A percentile compares a stretch with the other conserved stretches of the same genome.
Evolutionary conservation across 2,329 filamentous ascomycete species (phyloP).

Genomic region (Lizonia empirigonia): DNA sequence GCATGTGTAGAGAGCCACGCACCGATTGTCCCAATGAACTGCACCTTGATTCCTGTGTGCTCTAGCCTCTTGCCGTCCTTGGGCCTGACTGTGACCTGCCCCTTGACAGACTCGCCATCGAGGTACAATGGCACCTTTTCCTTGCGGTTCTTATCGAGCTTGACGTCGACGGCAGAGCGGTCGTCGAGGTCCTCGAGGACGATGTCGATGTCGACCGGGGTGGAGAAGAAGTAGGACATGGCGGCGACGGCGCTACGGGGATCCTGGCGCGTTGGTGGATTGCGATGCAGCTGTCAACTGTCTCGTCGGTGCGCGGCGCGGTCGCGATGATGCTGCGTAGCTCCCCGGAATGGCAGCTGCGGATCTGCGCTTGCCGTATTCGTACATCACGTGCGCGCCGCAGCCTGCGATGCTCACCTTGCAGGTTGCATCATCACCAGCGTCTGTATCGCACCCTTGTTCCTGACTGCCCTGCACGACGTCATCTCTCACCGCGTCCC

Average conservation of each 20-base stretch:
- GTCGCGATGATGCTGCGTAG: slow-evolving; percentile 18
- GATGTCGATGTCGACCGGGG: slow-evolving; percentile 97
- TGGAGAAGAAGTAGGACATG: slow-evolving; percentile 96
- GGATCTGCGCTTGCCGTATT: slow-evolving; percentile 18
- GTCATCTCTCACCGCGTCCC: slow-evolving; percentile 23
- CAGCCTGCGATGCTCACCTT: slow-evolving; percentile 8
- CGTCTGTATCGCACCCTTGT: slow-evolving; percentile 4
- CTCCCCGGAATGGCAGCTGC: slow-evolving; percentile 23
- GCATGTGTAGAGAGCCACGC: slow-evolving; percentile 18
- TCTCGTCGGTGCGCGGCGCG: slow-evolving; percentile 23
- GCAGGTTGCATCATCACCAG: slow-evolving; percentile 19
- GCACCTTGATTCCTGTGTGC: slow-evolving; percentile 98
- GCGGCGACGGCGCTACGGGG: slow-evolving; percentile 15
- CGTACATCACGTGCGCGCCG: slow-evolving; percentile 19
- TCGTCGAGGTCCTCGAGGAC: slow-evolving; percentile 95
- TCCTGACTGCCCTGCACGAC: slow-evolving; percentile 18
- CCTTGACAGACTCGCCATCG: slow-evolving; percentile 98
- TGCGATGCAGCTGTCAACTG: slow-evolving; percentile 23
- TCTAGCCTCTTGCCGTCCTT: slow-evolving; percentile 98
- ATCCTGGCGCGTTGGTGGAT: slow-evolving; percentile 19
- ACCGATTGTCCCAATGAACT: slow-evolving; percentile 99
- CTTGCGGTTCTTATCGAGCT: slow-evolving; percentile 96
- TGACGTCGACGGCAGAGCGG: slow-evolving; percentile 93
- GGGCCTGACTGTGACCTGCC: slow-evolving; percentile 89
- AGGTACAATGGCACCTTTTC: slow-evolving; percentile 97